These are phyloP conservation scores for Leccinum fibrillosum DNA, from an alignment of 768 basidiomycete species.

Conservation along the genomic window DNA sequence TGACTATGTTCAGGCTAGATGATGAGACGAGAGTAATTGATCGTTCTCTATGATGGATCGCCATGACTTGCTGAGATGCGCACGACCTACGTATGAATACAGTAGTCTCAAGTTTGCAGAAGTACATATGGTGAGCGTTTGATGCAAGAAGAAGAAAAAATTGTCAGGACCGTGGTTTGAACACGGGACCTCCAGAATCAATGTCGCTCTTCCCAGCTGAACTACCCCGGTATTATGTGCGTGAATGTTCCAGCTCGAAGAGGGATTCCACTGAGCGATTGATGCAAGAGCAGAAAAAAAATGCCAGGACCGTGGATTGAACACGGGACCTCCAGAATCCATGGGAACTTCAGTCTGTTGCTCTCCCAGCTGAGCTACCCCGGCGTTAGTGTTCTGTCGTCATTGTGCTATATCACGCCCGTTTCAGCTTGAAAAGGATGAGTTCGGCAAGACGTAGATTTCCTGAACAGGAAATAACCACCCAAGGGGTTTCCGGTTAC, in stretches of 20 bases:
- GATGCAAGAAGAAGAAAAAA: slow-evolving; percentile 11
- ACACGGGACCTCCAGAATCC: slow-evolving; percentile 64
- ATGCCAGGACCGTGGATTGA: slow-evolving; percentile 78
- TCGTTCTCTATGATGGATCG: not conserved
- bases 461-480: no score
- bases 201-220: slow-evolving; percentile 75
- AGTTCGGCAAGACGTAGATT: no score
- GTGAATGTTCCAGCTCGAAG: no score
- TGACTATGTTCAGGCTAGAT: slow-evolving; percentile 83
- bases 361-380: slow-evolving; percentile 75
- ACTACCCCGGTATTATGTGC: slow-evolving; percentile 50
- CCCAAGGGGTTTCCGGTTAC: no score
- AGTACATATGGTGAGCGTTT: not conserved
- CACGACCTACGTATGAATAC: not conserved
- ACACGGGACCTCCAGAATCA: slow-evolving; percentile 72
- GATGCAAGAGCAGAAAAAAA: not conserved
- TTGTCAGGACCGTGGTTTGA: slow-evolving; percentile 77
- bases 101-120: no score
- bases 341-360: slow-evolving; percentile 66
- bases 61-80: not conserved
- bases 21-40: slow-evolving; percentile 10
- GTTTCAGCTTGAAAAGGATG: no score
- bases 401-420: no score
- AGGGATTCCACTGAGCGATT: no score
- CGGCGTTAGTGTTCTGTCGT: rapidly evolving